A percentile compares a stretch with the other conserved stretches of the same genome.
Evolutionary conservation across 768 basidiomycete species (phyloP).

Genomic region (Suillus americanus): DNA sequence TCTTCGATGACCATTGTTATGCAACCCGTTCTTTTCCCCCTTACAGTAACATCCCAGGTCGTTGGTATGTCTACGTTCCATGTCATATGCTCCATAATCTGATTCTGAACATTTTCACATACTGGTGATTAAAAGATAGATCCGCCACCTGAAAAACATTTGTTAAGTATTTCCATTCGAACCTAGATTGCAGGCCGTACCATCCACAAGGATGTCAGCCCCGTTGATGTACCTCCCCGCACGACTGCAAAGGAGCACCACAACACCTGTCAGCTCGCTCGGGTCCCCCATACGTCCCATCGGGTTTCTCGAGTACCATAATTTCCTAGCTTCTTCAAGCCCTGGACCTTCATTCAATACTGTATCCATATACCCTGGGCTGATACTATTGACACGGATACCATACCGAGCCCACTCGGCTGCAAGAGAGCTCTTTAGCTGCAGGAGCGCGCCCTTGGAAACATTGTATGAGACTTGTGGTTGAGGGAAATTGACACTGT

Average conservation of each 20-base stretch:
- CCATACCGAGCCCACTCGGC: conserved; percentile 44
- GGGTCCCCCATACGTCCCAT: conserved; percentile 45
- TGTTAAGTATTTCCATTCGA: not conserved
- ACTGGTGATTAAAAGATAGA: conserved; percentile 17
- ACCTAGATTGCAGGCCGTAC: conserved; percentile 22
- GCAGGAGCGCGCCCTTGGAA: conserved; percentile 41
- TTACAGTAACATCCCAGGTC: not conserved
- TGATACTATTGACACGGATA: conserved; percentile 43
- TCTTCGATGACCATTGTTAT: not conserved
- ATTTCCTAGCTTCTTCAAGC: conserved; percentile 30
- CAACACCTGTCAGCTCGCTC: conserved; percentile 37
- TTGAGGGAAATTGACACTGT: conserved; percentile 41
- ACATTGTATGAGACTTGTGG: conserved; percentile 42
- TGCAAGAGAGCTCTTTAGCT: conserved; percentile 39
- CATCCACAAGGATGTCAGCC: conserved; percentile 41
- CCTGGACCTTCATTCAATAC: conserved; percentile 37
- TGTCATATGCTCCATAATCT: not conserved
- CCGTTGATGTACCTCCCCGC: conserved; percentile 46
- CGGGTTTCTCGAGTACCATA: conserved; percentile 41
- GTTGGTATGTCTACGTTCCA: not conserved
- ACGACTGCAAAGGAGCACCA: conserved; percentile 41
- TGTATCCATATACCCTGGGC: conserved; percentile 46
- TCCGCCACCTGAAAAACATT: conserved; percentile 18
- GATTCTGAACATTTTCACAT: not conserved
- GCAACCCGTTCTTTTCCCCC: not conserved